phyloP scores from a whole-genome alignment of 331 rosid species.

The Malus hybrid region DNA sequence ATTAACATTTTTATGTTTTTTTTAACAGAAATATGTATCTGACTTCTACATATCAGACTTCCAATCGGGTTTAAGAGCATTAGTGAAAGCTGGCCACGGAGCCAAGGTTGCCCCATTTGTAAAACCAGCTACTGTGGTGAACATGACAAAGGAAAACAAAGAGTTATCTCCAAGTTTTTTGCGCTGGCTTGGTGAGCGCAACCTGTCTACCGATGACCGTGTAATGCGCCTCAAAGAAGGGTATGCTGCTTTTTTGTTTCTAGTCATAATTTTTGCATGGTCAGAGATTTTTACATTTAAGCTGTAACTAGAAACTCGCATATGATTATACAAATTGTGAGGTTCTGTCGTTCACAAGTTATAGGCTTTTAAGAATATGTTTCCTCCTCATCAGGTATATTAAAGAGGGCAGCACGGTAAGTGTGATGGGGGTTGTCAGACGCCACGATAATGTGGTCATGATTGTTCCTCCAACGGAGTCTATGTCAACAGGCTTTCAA shows the following conservation, averaged over 20 bases:
- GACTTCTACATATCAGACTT: conserved; percentile 94
- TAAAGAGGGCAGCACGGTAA: conserved; percentile 93
- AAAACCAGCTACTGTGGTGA: conserved; percentile 70
- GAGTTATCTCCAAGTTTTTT: conserved; percentile 78
- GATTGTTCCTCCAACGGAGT: conserved; percentile 79
- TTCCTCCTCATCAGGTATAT: conserved; percentile 49
- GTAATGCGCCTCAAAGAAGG: conserved; percentile 97
- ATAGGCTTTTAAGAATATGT: neutral
- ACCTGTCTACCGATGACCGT: conserved; percentile 71
- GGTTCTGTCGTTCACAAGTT: neutral
- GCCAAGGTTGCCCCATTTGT: conserved; percentile 90
- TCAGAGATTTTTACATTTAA: neutral
- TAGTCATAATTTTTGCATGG: neutral
- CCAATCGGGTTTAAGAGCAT: conserved; percentile 92
- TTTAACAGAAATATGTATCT: conserved; percentile 67
- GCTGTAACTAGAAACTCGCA: neutral
- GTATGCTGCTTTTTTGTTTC: conserved; percentile 23
- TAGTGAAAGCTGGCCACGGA: conserved; percentile 92
- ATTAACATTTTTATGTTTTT: conserved; percentile 13
- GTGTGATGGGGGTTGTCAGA: conserved; percentile 91
- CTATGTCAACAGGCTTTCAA: conserved; percentile 79
- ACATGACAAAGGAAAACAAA: conserved; percentile 63
- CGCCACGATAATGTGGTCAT: conserved; percentile 88
- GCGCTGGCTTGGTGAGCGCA: conserved; percentile 89
- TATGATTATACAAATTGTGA: neutral